Conservation (phyloP, 768 basidiomycete genomes). For the Pulveroboletus sp. region DNA sequence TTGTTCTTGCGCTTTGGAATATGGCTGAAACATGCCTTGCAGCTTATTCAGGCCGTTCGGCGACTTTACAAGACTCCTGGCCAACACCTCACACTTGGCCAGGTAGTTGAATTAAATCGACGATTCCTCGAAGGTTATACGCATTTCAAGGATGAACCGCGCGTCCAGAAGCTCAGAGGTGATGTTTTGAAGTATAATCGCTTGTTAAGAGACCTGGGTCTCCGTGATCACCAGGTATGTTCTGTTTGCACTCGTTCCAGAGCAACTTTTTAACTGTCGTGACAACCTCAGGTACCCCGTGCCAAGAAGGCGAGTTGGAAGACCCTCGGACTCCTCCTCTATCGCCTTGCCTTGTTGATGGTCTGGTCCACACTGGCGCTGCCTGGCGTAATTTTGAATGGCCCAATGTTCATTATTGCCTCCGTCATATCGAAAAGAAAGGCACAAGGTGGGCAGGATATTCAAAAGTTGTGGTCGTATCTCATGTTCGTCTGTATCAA, state of each 20-base stretch:
- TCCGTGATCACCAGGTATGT: constrained; percentile 87
- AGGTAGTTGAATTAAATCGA: constrained; percentile 92
- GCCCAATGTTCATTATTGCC: constrained; percentile 89
- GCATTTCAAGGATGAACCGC: constrained; percentile 89
- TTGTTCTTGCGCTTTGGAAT: background rate
- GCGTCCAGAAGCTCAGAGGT: constrained; percentile 71
- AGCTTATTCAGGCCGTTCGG: constrained; percentile 95
- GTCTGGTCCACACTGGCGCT: constrained; percentile 83
- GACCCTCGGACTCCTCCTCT: constrained; percentile 75
- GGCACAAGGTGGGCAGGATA: constrained; percentile 61
- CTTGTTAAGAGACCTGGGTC: constrained; percentile 78
- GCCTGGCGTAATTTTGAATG: constrained; percentile 87
- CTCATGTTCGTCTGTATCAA: background rate
- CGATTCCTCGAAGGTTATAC: constrained; percentile 90
- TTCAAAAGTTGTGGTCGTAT: background rate
- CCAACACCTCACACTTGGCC: constrained; percentile 88
- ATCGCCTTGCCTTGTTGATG: constrained; percentile 71
- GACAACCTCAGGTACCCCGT: constrained; percentile 61
- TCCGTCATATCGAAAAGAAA: constrained; percentile 84
- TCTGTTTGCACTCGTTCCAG: background rate
- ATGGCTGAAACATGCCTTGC: constrained; percentile 3
- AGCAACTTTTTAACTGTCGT: background rate
- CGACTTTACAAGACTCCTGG: constrained; percentile 92
- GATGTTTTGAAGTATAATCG: constrained; percentile 91
- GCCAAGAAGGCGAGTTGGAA: constrained; percentile 87